A percentile compares a stretch with the other conserved stretches of the same genome.
Evolutionary conservation across 371 early-diverging fungal genomes (phyloP).

Genomic region (Funneliformis caledonium): DNA sequence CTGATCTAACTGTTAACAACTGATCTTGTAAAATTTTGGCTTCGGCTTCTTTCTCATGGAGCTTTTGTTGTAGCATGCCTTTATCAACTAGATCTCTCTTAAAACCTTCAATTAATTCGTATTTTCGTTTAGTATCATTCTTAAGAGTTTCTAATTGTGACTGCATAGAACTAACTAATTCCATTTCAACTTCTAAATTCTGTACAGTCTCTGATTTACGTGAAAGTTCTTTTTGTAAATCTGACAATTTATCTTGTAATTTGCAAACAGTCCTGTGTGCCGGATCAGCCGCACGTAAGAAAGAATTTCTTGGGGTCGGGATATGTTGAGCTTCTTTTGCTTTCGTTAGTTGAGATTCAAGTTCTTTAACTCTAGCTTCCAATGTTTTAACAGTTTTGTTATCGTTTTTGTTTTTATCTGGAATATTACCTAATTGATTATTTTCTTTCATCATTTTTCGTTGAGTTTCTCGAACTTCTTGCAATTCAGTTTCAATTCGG

Average conservation of each 20-base stretch:
- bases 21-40: background rate
- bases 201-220: background rate
- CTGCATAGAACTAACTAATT: constrained; percentile 1
- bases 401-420: background rate
- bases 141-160: constrained; percentile 25
- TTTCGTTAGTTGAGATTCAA: constrained; percentile 28
- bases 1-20: background rate
- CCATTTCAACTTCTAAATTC: constrained; percentile 16
- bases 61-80: constrained; percentile 26
- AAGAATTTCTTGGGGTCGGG: constrained; percentile 20
- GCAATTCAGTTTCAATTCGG: constrained; percentile 21
- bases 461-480: constrained; percentile 35
- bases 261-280: constrained; percentile 14
- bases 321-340: constrained; percentile 36
- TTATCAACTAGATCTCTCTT: constrained; percentile 34
- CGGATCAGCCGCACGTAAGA: constrained; percentile 19
- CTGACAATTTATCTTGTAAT: constrained; percentile 35
- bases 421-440: background rate
- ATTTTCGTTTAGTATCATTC: constrained; percentile 29
- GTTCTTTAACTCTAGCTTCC: constrained; percentile 33
- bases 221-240: constrained; percentile 27
- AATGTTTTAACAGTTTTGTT: background rate
- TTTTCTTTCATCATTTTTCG: background rate
- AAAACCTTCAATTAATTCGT: constrained; percentile 35
- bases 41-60: constrained; percentile 24